phyloP scores from a whole-genome alignment of 768 basidiomycete species.

The Gloeophyllum trabeum region DNA sequence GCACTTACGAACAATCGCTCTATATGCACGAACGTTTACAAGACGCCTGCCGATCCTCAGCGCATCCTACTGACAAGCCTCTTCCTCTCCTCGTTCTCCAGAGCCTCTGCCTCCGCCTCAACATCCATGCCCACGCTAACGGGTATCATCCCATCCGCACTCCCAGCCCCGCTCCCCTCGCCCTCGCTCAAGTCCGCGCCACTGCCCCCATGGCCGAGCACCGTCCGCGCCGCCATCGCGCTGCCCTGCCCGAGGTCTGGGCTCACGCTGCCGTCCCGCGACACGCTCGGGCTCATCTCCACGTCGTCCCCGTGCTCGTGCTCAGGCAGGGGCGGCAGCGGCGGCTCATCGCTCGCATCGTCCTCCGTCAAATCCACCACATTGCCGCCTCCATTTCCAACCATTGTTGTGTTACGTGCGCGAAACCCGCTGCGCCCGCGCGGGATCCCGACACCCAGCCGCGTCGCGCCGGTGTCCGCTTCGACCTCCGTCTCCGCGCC shows the following conservation, averaged over 20 bases:
- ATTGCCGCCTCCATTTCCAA: background rate
- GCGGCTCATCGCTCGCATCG: background rate
- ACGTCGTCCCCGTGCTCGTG: background rate
- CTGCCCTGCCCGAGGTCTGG: background rate
- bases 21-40: too few species aligned
- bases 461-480: constrained; percentile 12
- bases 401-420: background rate
- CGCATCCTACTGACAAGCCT: too few species aligned
- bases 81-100: too few species aligned
- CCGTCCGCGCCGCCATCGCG: background rate
- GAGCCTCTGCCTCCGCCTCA: too few species aligned
- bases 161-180: background rate
- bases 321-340: background rate
- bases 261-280: background rate
- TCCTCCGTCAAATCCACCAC: background rate
- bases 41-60: too few species aligned
- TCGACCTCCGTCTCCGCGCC: constrained; percentile 22
- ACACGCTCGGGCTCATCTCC: background rate
- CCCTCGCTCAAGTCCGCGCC: background rate
- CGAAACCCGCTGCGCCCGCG: constrained; percentile 4
- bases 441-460: constrained; percentile 9
- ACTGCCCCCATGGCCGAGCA: too few species aligned
- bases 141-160: background rate
- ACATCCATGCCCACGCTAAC: too few species aligned
- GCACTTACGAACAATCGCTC: too few species aligned